phyloP scores from a whole-genome alignment of 2,329 filamentous ascomycete species.

The Parascedosporium putredinis region DNA sequence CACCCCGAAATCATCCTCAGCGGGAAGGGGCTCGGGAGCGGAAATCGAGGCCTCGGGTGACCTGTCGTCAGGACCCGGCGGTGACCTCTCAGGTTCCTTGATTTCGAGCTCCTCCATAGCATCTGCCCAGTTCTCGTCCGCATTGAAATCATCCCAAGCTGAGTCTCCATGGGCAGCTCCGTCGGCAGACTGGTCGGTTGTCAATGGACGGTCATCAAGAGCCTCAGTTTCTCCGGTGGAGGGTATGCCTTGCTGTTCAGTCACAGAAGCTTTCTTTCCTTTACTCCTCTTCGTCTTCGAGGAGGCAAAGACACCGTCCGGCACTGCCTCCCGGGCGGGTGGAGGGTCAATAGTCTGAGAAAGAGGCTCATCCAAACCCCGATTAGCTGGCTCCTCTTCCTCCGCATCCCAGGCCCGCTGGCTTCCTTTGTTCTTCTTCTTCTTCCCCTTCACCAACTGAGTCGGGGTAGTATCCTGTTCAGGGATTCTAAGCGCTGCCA shows the following conservation, averaged over 20 bases:
- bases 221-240: too few relatives aligned
- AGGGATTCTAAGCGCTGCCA: not conserved
- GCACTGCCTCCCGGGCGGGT: conserved; percentile 5
- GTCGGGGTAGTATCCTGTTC: not conserved
- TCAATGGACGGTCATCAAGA: too few relatives aligned
- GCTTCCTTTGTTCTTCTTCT: conserved; percentile 2
- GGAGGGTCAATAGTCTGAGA: conserved; percentile 6
- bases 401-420: conserved; percentile 1
- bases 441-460: conserved; percentile 6
- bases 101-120: not conserved
- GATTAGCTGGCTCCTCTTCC: not conserved
- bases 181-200: not conserved
- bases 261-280: conserved; percentile 32
- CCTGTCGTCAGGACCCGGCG: not conserved
- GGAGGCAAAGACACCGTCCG: conserved; percentile 9
- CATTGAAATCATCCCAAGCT: not conserved
- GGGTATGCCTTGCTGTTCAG: conserved; percentile 15
- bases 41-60: not conserved
- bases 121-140: not conserved
- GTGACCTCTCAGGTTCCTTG: not conserved
- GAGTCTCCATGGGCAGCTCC: not conserved
- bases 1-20: not conserved
- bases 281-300: conserved; percentile 19
- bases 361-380: conserved; percentile 9
- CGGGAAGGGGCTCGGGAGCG: conserved; percentile 1